Evolutionary conservation across 2,329 filamentous ascomycete genomes (phyloP), one percentile per base, ranked within the genome.

Genomic region (Torrubiellomyces zombiae): DNA sequence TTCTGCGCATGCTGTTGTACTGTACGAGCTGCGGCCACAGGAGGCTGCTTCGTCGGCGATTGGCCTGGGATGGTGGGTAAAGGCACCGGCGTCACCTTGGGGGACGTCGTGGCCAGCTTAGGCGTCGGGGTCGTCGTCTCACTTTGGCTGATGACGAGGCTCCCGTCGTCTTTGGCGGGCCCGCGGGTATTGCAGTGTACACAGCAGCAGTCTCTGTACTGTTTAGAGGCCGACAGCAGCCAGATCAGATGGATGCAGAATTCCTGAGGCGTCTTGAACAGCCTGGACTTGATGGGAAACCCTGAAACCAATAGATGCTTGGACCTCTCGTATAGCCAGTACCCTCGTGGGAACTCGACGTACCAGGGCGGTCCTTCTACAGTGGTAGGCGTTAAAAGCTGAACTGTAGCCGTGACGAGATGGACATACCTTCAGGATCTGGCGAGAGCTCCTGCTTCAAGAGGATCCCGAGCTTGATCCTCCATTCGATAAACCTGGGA

Each of bases 201-300:
- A 32, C 62, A 67, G 25, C 56, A 60, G 38, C 62, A 67, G 32
- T 64, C 56, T 21, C 38, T 48, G 23, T 59, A 56, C 35, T 61
- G 55, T 30, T 43, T 47, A 9, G 60, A 63, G 10, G 44, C 38
- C 16, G 60, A 60, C 6, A 60, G 43, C 3, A 67, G 52, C 60
- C 61, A 67, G 24, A 67, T 47, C 14, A 63, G 33, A 32, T 67
- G 62, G 7, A 61, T 44, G 4, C 55, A 58, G 30, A 67, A 63
- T 32, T 67, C 62, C 28, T 63, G 58, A 1, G 62, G 60, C 21
- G 56, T 60, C 38, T 59, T 62, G 38, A 57, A 66, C 5, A 60
- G 44, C 38, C 58, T 62, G 17, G 48, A 38, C 31, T 60, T 60
- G 32, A 53, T 44, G 5, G 58, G 58, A 29, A 61, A 60, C 7